Evolutionary conservation across 2,329 filamentous ascomycete genomes (phyloP), one percentile per base, ranked within the genome.

Genomic region (Periconia sp.): DNA sequence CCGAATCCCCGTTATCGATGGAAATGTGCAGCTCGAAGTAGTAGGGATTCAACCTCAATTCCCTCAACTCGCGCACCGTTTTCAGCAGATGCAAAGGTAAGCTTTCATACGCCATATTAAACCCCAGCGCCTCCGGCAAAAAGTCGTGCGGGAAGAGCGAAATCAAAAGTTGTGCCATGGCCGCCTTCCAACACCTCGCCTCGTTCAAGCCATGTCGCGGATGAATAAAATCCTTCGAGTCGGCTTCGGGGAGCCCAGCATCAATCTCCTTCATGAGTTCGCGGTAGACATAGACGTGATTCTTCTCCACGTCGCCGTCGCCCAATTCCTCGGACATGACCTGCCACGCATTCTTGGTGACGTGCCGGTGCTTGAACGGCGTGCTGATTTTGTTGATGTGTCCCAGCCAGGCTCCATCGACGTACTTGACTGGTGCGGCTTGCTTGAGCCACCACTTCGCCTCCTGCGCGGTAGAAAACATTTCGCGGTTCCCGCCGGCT

Each of bases 1-100:
- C 79, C 0, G 74, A 77, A 53, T 80, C 68, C 5, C 72, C 68
- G 58, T 82, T 82, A 58, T 82, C 80, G 47, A 82, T 82, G 0
- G 76, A 72, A 41, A 82, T 68, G 61, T 82, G 80, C 3, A 83
- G 65, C n/a, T 75, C 60, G 58, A 81, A 83, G 59, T 81, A 82
- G 41, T 77, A 77, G 0, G 74, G 61, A 50, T 79, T 68, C 9
- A 82, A 55, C 6, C 65, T 63, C 19, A 82, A 52, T 56, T 79
- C 78, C 14, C 63, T 65, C 20, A 81, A 64, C 60, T 82, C 80
- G 37, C 76, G 71, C 6, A 72, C 65, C 0, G 74, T 74, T 42
- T 70, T 70, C 52, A 80, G 57, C 1, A 75, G 68, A 49, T 76
- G 72, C 17, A 77, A 56, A 1, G 75, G 70, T 14, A 80, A 48